These are phyloP conservation scores for Apiotrichum sp. DNA, from an alignment of 1,284 basidiomycete genomes.

Conservation along the genomic window DNA sequence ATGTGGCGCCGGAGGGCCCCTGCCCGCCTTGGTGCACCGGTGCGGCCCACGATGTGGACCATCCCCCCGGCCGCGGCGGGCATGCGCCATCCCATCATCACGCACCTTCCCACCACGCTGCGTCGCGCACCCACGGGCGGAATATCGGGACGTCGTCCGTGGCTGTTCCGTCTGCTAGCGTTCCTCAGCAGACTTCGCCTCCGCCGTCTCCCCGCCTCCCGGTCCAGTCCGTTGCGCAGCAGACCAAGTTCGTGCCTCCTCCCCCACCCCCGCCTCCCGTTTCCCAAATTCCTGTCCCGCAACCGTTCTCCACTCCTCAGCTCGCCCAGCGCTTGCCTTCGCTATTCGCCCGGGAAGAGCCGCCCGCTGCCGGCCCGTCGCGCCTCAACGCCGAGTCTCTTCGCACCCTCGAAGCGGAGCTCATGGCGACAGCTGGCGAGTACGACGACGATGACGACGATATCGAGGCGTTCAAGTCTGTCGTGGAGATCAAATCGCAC, in stretches of 20 bases:
- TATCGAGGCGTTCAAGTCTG: slow-evolving; percentile 24
- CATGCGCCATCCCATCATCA: too few species aligned
- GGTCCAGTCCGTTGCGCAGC: slow-evolving; percentile 26
- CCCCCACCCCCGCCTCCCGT: slow-evolving; percentile 10
- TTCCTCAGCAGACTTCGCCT: too few species aligned
- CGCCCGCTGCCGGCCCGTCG: not conserved
- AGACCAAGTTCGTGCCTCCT: slow-evolving; percentile 27
- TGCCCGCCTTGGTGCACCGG: too few species aligned
- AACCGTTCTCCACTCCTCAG: not conserved
- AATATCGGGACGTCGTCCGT: too few species aligned
- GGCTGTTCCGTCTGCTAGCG: too few species aligned
- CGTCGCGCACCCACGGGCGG: too few species aligned
- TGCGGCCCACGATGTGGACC: too few species aligned
- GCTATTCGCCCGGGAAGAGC: not conserved
- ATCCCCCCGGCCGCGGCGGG: too few species aligned
- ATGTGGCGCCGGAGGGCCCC: too few species aligned
- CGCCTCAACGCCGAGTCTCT: not conserved
- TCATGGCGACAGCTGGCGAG: slow-evolving; percentile 9
- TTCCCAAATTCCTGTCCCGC: too few species aligned
- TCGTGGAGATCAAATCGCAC: slow-evolving; percentile 69
- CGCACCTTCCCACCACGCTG: too few species aligned
- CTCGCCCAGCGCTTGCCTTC: not conserved
- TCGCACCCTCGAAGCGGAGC: not conserved
- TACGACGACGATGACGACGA: slow-evolving; percentile 18
- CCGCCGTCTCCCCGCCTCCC: slow-evolving; percentile 31